Conservation (phyloP, 768 basidiomycete genomes). For the Rhodocollybia butyracea region DNA sequence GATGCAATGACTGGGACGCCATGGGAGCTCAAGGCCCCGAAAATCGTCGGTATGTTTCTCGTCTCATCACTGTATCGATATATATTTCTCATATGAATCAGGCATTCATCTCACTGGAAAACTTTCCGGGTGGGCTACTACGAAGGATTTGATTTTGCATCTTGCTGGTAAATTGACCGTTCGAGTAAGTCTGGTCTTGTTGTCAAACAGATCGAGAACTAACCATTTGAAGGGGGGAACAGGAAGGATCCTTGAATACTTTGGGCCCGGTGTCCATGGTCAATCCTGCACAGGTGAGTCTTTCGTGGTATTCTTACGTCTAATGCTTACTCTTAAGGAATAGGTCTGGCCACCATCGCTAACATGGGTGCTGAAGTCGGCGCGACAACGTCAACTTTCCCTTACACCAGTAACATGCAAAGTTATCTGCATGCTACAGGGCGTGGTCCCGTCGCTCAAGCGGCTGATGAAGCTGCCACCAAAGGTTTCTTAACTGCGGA, state of each 20-base stretch:
- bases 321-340: background rate
- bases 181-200: slow-evolving; percentile 47
- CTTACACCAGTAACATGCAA: slow-evolving; percentile 88
- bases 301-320: background rate
- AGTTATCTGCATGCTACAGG: slow-evolving; percentile 89
- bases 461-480: slow-evolving; percentile 80
- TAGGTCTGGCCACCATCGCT: slow-evolving; percentile 89
- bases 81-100: slow-evolving; percentile 19
- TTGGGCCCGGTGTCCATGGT: slow-evolving; percentile 83
- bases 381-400: slow-evolving; percentile 98
- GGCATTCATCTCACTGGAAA: slow-evolving; percentile 88
- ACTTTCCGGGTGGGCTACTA: slow-evolving; percentile 87
- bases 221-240: slow-evolving; percentile 77
- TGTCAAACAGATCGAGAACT: slow-evolving; percentile 5
- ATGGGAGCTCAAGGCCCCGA: slow-evolving; percentile 95
- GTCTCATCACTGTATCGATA: background rate
- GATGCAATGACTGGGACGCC: slow-evolving; percentile 98
- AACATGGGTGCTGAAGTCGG: slow-evolving; percentile 99
- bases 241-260: slow-evolving; percentile 94
- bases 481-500: slow-evolving; percentile 82
- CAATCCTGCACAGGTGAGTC: slow-evolving; percentile 88
- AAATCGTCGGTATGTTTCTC: slow-evolving; percentile 61
- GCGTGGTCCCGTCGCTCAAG: slow-evolving; percentile 77
- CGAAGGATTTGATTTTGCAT: slow-evolving; percentile 95
- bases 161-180: slow-evolving; percentile 94